phyloP scores from a whole-genome alignment of 1,139 yeast genomes.

The Geotrichum histeridarum region DNA sequence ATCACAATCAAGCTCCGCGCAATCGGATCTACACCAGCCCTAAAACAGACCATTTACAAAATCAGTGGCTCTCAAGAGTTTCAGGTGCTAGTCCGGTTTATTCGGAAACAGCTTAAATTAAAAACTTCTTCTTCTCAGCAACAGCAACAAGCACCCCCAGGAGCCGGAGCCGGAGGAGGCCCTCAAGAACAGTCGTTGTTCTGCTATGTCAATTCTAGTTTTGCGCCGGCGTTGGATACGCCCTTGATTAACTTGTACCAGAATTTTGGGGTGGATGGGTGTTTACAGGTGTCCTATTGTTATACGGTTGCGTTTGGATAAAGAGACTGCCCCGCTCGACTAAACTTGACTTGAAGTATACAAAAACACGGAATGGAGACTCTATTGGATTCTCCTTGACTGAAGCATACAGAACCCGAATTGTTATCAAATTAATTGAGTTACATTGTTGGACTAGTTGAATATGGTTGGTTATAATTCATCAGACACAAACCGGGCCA shows the following conservation, averaged over 20 bases:
- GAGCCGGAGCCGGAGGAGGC: too few relatives aligned
- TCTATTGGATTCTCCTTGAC: too few relatives aligned
- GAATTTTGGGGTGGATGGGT: slow-evolving; percentile 14
- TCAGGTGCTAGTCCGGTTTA: slow-evolving; percentile 36
- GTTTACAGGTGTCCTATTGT: slow-evolving; percentile 18
- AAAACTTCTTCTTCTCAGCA: slow-evolving; percentile 27
- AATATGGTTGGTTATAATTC: neutral
- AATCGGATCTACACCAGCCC: slow-evolving; percentile 40
- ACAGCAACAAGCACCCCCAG: too few relatives aligned
- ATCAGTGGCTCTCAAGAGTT: slow-evolving; percentile 38
- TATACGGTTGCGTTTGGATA: slow-evolving; percentile 20
- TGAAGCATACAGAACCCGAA: too few relatives aligned
- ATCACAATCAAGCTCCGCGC: slow-evolving; percentile 36
- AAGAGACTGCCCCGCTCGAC: too few relatives aligned
- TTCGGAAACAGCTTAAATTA: slow-evolving; percentile 36
- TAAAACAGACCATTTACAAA: slow-evolving; percentile 36
- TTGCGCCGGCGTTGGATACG: slow-evolving; percentile 41
- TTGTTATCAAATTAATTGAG: too few relatives aligned
- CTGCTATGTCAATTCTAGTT: slow-evolving; percentile 39
- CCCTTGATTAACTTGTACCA: slow-evolving; percentile 32
- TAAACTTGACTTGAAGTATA: too few relatives aligned
- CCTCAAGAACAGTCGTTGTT: slow-evolving; percentile 33
- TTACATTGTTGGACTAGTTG: too few relatives aligned
- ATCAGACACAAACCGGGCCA: neutral
- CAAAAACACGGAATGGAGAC: too few relatives aligned